A percentile compares a stretch with the other conserved stretches of the same genome.
Conservation (phyloP, 495 filamentous ascomycete genomes). For the Massariosphaeria phaeospora region DNA sequence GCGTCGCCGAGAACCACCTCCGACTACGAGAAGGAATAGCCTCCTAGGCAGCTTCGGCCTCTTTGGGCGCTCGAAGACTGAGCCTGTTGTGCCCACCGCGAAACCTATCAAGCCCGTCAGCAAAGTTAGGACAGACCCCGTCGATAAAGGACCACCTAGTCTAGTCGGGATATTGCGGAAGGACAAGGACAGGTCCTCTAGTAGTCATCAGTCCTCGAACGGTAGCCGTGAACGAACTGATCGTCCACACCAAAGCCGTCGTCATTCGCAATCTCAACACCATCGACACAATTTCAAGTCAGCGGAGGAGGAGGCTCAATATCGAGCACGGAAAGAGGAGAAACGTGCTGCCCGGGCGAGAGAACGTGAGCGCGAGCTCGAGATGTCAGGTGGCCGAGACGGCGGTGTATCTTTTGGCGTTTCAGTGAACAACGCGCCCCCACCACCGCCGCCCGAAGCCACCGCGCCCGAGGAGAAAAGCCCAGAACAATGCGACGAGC, state of each 20-base stretch:
- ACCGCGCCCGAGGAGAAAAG: not conserved
- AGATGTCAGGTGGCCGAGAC: conserved; percentile 13
- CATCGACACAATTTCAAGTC: conserved; percentile 17
- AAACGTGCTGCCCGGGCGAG: conserved; percentile 21
- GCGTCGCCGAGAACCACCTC: conserved; percentile 11
- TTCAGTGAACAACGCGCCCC: not conserved
- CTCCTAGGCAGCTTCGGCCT: conserved; percentile 19
- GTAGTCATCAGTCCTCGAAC: conserved; percentile 18
- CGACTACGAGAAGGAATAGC: conserved; percentile 17
- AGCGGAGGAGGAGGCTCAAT: conserved; percentile 24
- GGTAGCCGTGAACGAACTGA: conserved; percentile 24
- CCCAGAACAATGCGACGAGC: not conserved
- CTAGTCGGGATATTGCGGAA: conserved; percentile 32
- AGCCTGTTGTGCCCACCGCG: conserved; percentile 21
- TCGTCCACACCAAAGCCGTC: conserved; percentile 20
- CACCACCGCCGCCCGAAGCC: not conserved
- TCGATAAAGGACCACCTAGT: not conserved
- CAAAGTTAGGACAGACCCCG: conserved; percentile 23
- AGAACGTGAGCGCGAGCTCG: conserved; percentile 14
- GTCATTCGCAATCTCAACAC: conserved; percentile 24
- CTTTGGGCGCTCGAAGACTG: conserved; percentile 31
- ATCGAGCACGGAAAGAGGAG: conserved; percentile 23
- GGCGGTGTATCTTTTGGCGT: conserved; percentile 20
- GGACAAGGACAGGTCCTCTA: conserved; percentile 14
- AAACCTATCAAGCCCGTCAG: conserved; percentile 20